Base-by-base conservation (phyloP, 2,329 filamentous ascomycete species). In the Pseudogymnoascus sp. region DNA sequence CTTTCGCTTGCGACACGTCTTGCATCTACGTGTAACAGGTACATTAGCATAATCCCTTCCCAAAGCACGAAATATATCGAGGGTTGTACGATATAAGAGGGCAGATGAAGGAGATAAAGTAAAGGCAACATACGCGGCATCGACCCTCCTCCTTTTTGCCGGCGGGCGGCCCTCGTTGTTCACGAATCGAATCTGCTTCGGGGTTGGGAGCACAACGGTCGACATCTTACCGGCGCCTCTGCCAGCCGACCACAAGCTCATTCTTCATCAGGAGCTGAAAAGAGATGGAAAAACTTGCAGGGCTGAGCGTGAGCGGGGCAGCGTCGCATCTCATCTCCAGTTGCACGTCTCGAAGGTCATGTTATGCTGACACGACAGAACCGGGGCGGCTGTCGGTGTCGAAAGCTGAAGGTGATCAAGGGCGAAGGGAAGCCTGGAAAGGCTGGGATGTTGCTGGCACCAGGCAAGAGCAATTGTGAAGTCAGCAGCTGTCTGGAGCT, bases 121-220 rank as follows among this genome's bases (percentile, higher is more conserved):
- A 62, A 61, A 64, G 61, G 61, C 62, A 47, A 81, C 85, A 74
- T 80, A 89, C 84, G 89, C 89, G 69, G 89, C 87, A 75, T 87
- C 90, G 70, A 93, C 89, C 68, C 89, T 81, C 71, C 89, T 82
- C 68, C 89, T 80, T 75, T 92, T 93, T 25, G 87, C 87, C 64
- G 89, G 88, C 57, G 89, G 89, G 66, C 90, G 87, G 64, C 89
- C 89, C 75, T 91, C 88, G 69, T 87, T 91, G 66, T 90, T 89
- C 68, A 93, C 89, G 72, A 92, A 93, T 68, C 89, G 87, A 67
- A 90, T 89, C 71, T 82, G 80, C 72, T 82, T 84, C 61, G 76
- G 80, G 50, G 76, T 73, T 62, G 68, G 64, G 43, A 65, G 62
- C 35, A 58, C 60, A 59, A 58, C 57, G 57, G 57, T 58, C 33